phyloP scores from a whole-genome alignment of 2,329 filamentous ascomycete species.

The Venturia oleaginea region DNA sequence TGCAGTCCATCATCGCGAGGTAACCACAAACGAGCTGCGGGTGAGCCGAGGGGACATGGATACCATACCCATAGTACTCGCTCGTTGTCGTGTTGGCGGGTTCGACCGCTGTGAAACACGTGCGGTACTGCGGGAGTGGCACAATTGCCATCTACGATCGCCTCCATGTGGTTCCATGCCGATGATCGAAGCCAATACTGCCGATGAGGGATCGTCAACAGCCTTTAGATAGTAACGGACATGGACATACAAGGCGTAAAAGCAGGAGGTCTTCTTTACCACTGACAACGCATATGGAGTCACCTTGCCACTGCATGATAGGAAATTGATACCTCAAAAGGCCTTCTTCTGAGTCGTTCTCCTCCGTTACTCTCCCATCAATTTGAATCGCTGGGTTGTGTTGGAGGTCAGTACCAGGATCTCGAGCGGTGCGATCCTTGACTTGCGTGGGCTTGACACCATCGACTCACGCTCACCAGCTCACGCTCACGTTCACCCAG shows the following conservation, averaged over 20 bases:
- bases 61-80: background rate
- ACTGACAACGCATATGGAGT: background rate
- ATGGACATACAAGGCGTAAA: background rate
- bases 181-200: background rate
- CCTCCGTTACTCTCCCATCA: too few relatives aligned
- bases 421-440: background rate
- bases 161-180: slow-evolving; percentile 6
- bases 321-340: background rate
- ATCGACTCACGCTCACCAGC: background rate
- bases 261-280: background rate
- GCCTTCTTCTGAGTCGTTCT: background rate
- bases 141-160: background rate
- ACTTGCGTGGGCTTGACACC: background rate
- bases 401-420: background rate
- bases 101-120: slow-evolving; percentile 1
- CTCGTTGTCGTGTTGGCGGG: background rate
- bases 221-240: too few relatives aligned
- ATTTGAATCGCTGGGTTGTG: too few relatives aligned
- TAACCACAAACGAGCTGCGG: background rate
- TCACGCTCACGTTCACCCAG: background rate
- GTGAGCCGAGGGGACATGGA: background rate
- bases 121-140: background rate
- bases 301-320: background rate
- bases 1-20: background rate
- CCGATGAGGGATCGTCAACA: background rate